Evolutionary conservation across 1,139 yeast species (phyloP).

Genomic region (Kodamaea ohmeri): DNA sequence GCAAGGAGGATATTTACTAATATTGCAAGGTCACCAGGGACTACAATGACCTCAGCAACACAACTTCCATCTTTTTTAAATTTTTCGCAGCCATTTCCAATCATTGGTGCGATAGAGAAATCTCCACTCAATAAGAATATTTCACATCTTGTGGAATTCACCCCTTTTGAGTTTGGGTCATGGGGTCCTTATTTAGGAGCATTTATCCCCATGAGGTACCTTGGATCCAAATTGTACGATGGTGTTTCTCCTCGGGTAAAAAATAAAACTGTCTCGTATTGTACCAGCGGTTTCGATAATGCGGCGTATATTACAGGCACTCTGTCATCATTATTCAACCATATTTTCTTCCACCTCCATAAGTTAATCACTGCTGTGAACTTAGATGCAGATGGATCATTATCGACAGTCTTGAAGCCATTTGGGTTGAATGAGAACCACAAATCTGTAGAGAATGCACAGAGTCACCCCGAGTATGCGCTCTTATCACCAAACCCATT

Average conservation of each 20-base stretch:
- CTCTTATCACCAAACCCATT: constrained; percentile 77
- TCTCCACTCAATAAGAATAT: constrained; percentile 24
- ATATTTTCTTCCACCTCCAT: constrained; percentile 48
- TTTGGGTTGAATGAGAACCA: constrained; percentile 44
- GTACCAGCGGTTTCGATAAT: constrained; percentile 64
- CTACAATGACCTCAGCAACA: constrained; percentile 31
- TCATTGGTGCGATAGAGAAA: constrained; percentile 36
- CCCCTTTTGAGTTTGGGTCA: constrained; percentile 69
- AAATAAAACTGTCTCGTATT: constrained; percentile 29
- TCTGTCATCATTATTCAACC: constrained; percentile 69
- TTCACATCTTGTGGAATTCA: constrained; percentile 50
- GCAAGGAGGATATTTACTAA: constrained; percentile 45
- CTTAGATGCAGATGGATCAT: constrained; percentile 38
- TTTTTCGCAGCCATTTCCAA: constrained; percentile 42
- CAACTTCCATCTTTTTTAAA: constrained; percentile 28
- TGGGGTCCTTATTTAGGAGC: constrained; percentile 55
- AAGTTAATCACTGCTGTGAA: constrained; percentile 37
- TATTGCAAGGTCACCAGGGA: constrained; percentile 36
- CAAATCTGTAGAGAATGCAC: constrained; percentile 22
- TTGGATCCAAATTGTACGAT: constrained; percentile 50
- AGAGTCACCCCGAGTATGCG: constrained; percentile 62
- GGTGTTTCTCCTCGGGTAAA: constrained; percentile 23
- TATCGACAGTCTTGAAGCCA: constrained; percentile 42
- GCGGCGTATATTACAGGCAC: constrained; percentile 73
- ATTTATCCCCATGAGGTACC: constrained; percentile 50